Evolutionary conservation across 2,329 filamentous ascomycete species (phyloP).

Genomic region (Penicillium frequentans): DNA sequence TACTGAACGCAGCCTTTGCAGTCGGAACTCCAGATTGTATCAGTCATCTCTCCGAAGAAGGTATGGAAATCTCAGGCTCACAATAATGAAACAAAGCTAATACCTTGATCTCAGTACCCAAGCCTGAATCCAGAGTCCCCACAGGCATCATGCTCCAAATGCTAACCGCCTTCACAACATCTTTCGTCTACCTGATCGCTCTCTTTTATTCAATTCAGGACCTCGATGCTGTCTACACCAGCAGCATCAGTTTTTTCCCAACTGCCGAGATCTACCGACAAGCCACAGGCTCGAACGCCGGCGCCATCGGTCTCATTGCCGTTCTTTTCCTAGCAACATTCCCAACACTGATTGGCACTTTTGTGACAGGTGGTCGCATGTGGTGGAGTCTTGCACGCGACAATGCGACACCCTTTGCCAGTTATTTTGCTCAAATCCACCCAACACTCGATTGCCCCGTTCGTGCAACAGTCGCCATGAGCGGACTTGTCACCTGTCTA

Average conservation of each 20-base stretch:
- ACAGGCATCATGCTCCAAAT: constrained; percentile 50
- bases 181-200: constrained; percentile 52
- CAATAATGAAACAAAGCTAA: background rate
- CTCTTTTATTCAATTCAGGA: constrained; percentile 33
- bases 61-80: constrained; percentile 6
- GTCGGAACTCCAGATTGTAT: constrained; percentile 65
- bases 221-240: constrained; percentile 55
- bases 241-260: constrained; percentile 52
- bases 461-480: constrained; percentile 56
- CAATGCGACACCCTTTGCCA: constrained; percentile 55
- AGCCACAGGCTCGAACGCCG: constrained; percentile 53
- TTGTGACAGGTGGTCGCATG: constrained; percentile 58
- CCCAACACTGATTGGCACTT: constrained; percentile 53
- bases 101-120: constrained; percentile 19
- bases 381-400: constrained; percentile 63
- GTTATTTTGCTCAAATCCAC: constrained; percentile 51
- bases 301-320: constrained; percentile 54
- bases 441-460: constrained; percentile 52
- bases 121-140: constrained; percentile 39
- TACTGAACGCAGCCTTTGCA: constrained; percentile 67
- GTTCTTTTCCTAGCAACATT: constrained; percentile 57
- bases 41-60: constrained; percentile 62
- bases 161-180: constrained; percentile 42
- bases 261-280: constrained; percentile 67
- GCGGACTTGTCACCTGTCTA: constrained; percentile 54